Conservation (phyloP, 352 stramenopile species). For the Phytophthora citrophthora region DNA sequence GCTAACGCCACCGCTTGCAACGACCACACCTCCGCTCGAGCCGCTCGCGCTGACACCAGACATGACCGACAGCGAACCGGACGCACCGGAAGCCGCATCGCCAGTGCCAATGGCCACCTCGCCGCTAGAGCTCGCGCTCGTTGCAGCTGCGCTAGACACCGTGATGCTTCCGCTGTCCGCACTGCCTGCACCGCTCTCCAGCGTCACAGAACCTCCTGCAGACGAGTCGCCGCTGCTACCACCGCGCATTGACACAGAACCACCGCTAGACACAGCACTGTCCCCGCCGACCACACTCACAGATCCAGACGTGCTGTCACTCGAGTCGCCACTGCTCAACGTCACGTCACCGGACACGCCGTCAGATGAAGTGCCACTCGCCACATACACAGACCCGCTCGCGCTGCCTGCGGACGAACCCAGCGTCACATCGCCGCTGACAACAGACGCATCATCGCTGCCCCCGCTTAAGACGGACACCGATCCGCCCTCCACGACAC, state of each 20-base stretch:
- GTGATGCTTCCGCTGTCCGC: background rate
- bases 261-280: background rate
- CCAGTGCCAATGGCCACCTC: background rate
- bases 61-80: background rate
- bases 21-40: background rate
- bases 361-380: background rate
- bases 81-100: background rate
- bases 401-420: background rate
- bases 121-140: background rate
- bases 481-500: constrained; percentile 1
- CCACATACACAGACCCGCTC: constrained; percentile 1
- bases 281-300: background rate
- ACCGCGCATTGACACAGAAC: background rate
- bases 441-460: background rate
- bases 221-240: background rate
- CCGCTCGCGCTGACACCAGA: background rate
- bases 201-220: background rate
- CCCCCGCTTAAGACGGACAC: constrained; percentile 3
- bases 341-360: background rate
- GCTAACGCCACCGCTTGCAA: background rate
- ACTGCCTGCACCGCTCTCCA: background rate
- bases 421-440: background rate
- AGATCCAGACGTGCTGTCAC: background rate
- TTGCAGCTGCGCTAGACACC: background rate
- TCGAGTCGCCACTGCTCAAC: background rate